Evolutionary conservation across 371 early-diverging fungal species (phyloP).

Genomic region (Syncephalastrum racemosum): DNA sequence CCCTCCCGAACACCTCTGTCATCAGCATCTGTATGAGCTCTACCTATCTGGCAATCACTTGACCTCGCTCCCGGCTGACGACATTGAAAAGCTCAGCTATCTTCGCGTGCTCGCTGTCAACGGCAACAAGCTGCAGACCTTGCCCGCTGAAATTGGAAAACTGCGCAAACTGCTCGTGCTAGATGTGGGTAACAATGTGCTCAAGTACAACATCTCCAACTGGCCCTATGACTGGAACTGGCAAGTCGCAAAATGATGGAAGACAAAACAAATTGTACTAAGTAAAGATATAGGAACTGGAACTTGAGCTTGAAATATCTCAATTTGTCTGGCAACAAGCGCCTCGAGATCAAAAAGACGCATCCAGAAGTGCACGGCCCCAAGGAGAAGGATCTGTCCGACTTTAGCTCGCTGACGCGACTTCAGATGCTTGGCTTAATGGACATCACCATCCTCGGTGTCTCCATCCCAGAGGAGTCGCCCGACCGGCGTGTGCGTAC

Average conservation of each 20-base stretch:
- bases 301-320: conserved; percentile 85
- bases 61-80: conserved; percentile 84
- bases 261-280: background rate
- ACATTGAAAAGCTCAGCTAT: conserved; percentile 71
- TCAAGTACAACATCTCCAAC: conserved; percentile 92
- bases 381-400: conserved; percentile 59
- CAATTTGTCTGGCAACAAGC: conserved; percentile 90
- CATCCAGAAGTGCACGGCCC: conserved; percentile 33
- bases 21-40: conserved; percentile 64
- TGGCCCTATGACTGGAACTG: conserved; percentile 98
- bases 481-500: conserved; percentile 82
- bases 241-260: conserved; percentile 31
- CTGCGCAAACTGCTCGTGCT: conserved; percentile 69
- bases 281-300: conserved; percentile 66
- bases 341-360: conserved; percentile 79
- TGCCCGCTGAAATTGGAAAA: conserved; percentile 90
- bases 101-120: conserved; percentile 80
- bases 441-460: conserved; percentile 82
- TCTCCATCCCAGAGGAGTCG: conserved; percentile 81
- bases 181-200: conserved; percentile 84
- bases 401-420: conserved; percentile 74
- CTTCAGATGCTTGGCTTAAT: conserved; percentile 82
- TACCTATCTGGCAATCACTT: conserved; percentile 87
- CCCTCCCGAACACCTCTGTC: conserved; percentile 52
- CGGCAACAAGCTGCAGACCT: conserved; percentile 84